phyloP scores from a whole-genome alignment of 2,329 filamentous ascomycete genomes.

The Epichloe brachyelytri region DNA sequence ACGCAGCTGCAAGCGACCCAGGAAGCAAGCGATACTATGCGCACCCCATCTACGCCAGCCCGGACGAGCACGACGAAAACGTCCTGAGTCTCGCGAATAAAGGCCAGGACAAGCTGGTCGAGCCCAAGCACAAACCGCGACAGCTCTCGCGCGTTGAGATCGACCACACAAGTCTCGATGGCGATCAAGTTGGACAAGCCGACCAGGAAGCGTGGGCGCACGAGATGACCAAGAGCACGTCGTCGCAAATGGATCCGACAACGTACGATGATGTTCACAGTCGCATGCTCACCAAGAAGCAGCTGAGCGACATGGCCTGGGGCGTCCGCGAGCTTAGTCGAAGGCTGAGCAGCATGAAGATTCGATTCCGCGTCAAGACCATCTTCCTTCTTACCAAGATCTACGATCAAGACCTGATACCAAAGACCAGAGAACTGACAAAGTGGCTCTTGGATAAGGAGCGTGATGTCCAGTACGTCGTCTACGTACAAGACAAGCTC shows the following conservation, averaged over 20 bases:
- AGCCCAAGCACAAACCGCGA: constrained; percentile 10
- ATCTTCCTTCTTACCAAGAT: constrained; percentile 87
- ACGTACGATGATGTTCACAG: constrained; percentile 33
- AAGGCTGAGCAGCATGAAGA: constrained; percentile 66
- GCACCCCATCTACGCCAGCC: constrained; percentile 15
- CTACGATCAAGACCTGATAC: constrained; percentile 71
- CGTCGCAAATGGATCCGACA: constrained; percentile 27
- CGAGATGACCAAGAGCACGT: constrained; percentile 30
- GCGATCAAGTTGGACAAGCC: constrained; percentile 34
- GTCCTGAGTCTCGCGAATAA: constrained; percentile 8
- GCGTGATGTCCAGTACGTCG: constrained; percentile 53
- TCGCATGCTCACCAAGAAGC: constrained; percentile 84
- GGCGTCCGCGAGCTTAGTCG: constrained; percentile 85
- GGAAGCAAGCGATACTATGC: constrained; percentile 16
- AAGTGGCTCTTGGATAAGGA: constrained; percentile 70
- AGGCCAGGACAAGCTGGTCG: constrained; percentile 11
- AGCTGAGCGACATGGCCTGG: constrained; percentile 94
- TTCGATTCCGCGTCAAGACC: constrained; percentile 68
- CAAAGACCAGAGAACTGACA: constrained; percentile 62
- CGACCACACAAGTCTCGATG: constrained; percentile 27
- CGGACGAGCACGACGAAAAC: constrained; percentile 7
- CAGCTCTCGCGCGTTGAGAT: constrained; percentile 19
- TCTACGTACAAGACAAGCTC: constrained; percentile 74
- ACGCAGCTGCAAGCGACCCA: constrained; percentile 15
- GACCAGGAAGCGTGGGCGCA: constrained; percentile 45